Base-by-base conservation (phyloP, 176 grass and related monocot species). In the Aegilops longissima region DNA sequence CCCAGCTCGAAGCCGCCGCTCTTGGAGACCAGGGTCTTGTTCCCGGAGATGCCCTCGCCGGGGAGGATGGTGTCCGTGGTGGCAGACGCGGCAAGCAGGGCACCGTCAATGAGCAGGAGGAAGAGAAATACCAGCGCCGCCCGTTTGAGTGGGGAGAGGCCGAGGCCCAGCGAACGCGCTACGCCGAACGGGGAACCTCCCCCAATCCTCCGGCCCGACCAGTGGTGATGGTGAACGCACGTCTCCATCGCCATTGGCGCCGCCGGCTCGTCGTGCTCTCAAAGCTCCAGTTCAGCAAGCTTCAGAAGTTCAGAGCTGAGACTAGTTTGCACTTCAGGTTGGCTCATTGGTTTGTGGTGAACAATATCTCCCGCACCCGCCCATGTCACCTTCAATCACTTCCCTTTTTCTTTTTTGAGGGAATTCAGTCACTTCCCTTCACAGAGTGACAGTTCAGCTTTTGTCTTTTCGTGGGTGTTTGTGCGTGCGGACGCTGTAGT, bases 1-100 rank as follows among this genome's bases (percentile, higher is more conserved):
- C 81, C 81, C 3, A 83, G 81, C 81, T 72, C 81, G 44, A 82
- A 82, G 17, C 3, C 11, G 11, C 80, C 66, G 80, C 18, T 73
- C 51, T 39, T 58, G 56, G 71, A 76, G 38, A 76, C 81, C n/a
- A 84, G 59, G 8, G 54, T 84, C 69, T 84, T n/a, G 69, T 62
- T 73, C n/a, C 82, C 67, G 31, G 67, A 17, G 66, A 83, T 59
- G 12, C 47, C 49, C 49, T 72, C 4, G 13, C 81, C 82, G 2
- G 70, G 35, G 14, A 73, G 51, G 34, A 83, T 56, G 81, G 81
- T 83, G 81, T 72, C 81, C 49, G 21, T 35, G 31, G 31, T 35
- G 16, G 36, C 70, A 9, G 30, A 34, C 13, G 30, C 20, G 14
- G 73, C 73, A 34, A 79, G 31, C 33, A 70, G 70, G 23, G 9